Evolutionary conservation across 176 grass and related monocot genomes (phyloP), one percentile per base, ranked within the genome.

Genomic region (Musa beccarii): DNA sequence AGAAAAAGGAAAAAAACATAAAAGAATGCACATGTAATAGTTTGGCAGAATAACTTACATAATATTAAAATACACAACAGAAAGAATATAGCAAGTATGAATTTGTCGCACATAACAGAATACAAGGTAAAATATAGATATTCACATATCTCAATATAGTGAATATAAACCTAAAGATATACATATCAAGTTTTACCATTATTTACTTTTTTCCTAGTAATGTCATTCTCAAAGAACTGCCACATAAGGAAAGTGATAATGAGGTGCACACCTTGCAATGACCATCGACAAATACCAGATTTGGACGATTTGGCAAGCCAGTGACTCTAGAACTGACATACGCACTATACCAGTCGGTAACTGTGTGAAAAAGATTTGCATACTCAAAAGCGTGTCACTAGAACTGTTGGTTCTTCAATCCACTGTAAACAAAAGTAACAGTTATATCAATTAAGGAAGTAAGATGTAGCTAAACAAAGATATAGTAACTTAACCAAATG

Each of bases 311-410:
- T 1, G 95, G 59, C 56, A 94, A 82, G 77, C 85, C 56, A 2
- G 88, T 87, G 62, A 95, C 86, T 77, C 91, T 87, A 79, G 95
- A 91, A 83, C 88, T 99, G 77, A 87, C 88, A 92, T 99, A 99
- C 79, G 95, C 91, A 72, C 86, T 94, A 76, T 99, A 94, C 95
- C 95, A 99, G 79, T 99, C 95, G 13, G 91, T 99, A 73, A 94
- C 90, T 81, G 95, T 99, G 80, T 99, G 95, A 79, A 94, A 99
- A 88, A 99, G 83, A 77, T 94, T 99, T 53, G 95, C 91, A 81
- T 99, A 99, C 69, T 99, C 95, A 81, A 99, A 99, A 52, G n/a
- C 95, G 84, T 68, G 95, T 99, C 73, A 99, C 88, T 71, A 94
- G 53, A 77, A 99, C 74, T 69, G 95, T 94, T 10, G 95, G 91